Percentiles rank a stretch among this genome's conserved stretches.
phyloP scores from a whole-genome alignment of 805 yeast genomes.

The Yarrowia deformans region DNA sequence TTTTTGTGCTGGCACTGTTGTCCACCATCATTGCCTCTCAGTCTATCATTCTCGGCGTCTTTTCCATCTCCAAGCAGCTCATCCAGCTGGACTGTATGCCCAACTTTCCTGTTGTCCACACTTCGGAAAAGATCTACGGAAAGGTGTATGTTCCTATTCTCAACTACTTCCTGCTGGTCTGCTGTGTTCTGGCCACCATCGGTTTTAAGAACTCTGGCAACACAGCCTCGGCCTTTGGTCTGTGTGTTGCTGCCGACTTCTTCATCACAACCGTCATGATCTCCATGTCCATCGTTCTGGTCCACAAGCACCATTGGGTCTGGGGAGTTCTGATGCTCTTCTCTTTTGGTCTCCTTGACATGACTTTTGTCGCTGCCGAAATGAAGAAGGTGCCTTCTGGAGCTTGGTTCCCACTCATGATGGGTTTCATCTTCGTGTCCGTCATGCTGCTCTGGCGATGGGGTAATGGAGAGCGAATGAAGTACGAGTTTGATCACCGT shows the following conservation, averaged over 20 bases:
- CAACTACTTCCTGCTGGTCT: constrained; percentile 60
- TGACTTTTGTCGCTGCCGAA: constrained; percentile 57
- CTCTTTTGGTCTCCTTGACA: constrained; percentile 58
- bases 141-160: constrained; percentile 61
- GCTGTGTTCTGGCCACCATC: constrained; percentile 59
- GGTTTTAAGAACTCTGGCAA: constrained; percentile 55
- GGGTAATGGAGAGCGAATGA: constrained; percentile 25
- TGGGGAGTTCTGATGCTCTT: constrained; percentile 52
- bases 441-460: constrained; percentile 36
- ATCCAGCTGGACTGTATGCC: constrained; percentile 65
- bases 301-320: constrained; percentile 53
- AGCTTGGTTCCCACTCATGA: constrained; percentile 64
- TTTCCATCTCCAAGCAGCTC: constrained; percentile 60
- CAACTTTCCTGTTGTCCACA: constrained; percentile 55
- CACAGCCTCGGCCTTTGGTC: constrained; percentile 64
- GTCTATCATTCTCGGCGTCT: constrained; percentile 64
- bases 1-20: constrained; percentile 60
- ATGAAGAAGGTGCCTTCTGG: constrained; percentile 63
- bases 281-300: constrained; percentile 57
- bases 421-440: constrained; percentile 29
- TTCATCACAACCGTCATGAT: constrained; percentile 60
- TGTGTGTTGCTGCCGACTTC: constrained; percentile 65
- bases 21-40: constrained; percentile 68
- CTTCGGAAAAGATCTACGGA: constrained; percentile 57
- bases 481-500: constrained; percentile 34